Evolutionary conservation across 257 asterid species (phyloP), one percentile per base, ranked within the genome.

Genomic region (Capsicum chinense): DNA sequence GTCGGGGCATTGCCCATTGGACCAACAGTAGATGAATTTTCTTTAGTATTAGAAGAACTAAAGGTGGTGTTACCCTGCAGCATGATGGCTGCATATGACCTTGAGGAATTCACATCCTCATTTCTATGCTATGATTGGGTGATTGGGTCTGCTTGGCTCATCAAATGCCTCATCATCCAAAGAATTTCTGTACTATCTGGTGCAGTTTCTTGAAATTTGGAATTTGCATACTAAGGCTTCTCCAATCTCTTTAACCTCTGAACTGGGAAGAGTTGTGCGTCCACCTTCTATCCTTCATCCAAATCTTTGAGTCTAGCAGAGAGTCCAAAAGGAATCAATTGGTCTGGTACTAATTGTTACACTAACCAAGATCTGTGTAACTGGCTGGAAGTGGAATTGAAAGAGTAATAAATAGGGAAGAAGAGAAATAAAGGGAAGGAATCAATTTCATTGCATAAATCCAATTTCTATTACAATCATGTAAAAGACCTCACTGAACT

Each of bases 391-490:
- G 74, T 66, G 74, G 74, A 66, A 66, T 66, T 66, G 73, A 13
- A 17, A 35, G 73, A 66, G 15, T 66, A 66, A 33, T 66, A 35
- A 66, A 13, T n/a, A 33, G 19, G 17, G 17, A 71, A n/a, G 35
- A 71, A 71, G 57, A 44, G 57, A 44, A 71, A 47, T 71, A 71
- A 44, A 44, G 37, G 19, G 35, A 71, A 70, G 56, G 79, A 71
- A 71, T 17, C 56, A 71, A 47, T 71, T 42, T 70, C 16, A 44
- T 70, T 70, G 21, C 35, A 70, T 70, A 9, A 44, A 70, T 17
- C 33, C n/a, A 70, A 17, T 70, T 71, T 47, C 79, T 44, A n/a
- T 44, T 71, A 47, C 79, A 66, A 66, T 66, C 74, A 66, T 35
- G 74, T 35, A 66, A 14, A 66, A 66, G 44, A 35, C 48, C 10